These are phyloP conservation scores for Mycocentrospora acerina DNA, from an alignment of 2,329 filamentous ascomycete species.

Conservation along the genomic window DNA sequence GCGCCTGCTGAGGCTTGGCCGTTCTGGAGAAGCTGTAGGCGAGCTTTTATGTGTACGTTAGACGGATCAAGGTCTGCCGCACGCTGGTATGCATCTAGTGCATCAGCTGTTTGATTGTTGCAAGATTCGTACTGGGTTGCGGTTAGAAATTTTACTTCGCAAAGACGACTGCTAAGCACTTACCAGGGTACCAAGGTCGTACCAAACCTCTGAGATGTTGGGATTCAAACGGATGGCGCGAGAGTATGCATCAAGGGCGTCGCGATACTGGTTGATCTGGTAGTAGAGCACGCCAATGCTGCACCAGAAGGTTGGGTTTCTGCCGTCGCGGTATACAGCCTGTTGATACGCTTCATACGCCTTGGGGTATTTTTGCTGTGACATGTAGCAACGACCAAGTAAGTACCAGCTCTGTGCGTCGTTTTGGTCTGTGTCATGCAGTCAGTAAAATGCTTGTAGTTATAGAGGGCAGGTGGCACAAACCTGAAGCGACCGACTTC, in stretches of 20 bases:
- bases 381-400: constrained; percentile 97
- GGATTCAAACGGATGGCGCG: constrained; percentile 95
- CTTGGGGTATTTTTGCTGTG: constrained; percentile 97
- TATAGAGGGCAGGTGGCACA: constrained; percentile 37
- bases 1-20: constrained; percentile 70
- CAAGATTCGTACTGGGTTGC: constrained; percentile 83
- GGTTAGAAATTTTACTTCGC: constrained; percentile 11
- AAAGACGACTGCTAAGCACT: constrained; percentile 44
- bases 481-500: constrained; percentile 91
- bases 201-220: constrained; percentile 99
- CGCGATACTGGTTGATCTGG: constrained; percentile 98
- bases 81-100: constrained; percentile 90
- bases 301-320: constrained; percentile 99
- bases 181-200: constrained; percentile 93
- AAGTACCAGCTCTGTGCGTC: constrained; percentile 99
- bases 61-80: constrained; percentile 90
- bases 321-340: constrained; percentile 94
- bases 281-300: constrained; percentile 99
- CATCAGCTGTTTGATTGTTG: constrained; percentile 97
- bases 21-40: constrained; percentile 83
- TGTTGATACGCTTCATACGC: constrained; percentile 98
- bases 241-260: constrained; percentile 96
- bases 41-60: constrained; percentile 95
- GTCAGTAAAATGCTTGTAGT: constrained; percentile 18
- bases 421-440: constrained; percentile 67